A percentile compares a stretch with the other conserved stretches of the same genome.
phyloP scores from a whole-genome alignment of 2,329 filamentous ascomycete genomes.

The Fusarium fracticaudum region DNA sequence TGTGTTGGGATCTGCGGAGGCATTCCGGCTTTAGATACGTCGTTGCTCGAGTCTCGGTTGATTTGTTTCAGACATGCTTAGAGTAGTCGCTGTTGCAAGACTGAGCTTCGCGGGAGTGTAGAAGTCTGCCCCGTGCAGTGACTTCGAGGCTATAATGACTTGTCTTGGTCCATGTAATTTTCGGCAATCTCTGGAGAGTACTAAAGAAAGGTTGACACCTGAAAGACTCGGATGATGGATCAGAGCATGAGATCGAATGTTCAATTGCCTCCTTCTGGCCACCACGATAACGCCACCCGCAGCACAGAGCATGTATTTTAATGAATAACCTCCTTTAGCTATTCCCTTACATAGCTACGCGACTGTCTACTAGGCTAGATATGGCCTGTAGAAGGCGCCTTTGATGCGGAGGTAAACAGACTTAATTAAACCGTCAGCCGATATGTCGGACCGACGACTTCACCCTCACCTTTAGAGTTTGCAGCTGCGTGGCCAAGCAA shows the following conservation, averaged over 20 bases:
- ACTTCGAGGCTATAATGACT: accelerated
- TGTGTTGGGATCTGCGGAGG: background rate
- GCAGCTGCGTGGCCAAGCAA: background rate
- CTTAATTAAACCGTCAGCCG: background rate
- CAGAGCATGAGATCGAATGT: background rate
- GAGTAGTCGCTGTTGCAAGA: accelerated
- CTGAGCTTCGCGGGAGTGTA: background rate
- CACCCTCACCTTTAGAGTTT: background rate
- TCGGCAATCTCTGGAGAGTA: no score
- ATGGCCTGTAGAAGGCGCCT: background rate
- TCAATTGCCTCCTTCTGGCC: background rate
- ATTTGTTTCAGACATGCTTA: background rate
- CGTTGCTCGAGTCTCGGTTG: background rate
- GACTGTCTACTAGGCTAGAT: background rate
- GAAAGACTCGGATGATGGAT: no score
- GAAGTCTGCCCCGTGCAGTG: accelerated
- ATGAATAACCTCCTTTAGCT: background rate
- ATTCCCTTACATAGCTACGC: no score
- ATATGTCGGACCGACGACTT: background rate
- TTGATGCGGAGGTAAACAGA: background rate
- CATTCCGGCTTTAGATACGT: background rate
- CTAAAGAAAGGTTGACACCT: background rate
- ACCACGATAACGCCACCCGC: background rate
- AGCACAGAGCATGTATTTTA: background rate
- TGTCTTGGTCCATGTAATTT: accelerated